A percentile compares a stretch with the other conserved stretches of the same genome.
phyloP scores from a whole-genome alignment of 2,329 filamentous ascomycete genomes.

The Paecilomyces sp. region DNA sequence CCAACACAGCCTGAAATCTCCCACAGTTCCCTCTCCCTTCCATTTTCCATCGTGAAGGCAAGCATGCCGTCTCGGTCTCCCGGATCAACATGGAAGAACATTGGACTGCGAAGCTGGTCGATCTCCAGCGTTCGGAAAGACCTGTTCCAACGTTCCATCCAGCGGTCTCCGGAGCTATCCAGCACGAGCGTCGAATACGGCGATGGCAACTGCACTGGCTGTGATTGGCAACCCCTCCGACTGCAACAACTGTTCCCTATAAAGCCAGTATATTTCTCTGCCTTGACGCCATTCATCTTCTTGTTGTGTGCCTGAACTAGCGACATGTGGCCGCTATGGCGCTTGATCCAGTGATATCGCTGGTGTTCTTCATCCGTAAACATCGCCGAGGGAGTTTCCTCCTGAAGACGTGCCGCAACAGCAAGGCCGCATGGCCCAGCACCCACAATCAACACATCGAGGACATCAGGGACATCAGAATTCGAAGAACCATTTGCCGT shows the following conservation, averaged over 20 bases:
- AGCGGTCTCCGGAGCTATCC: constrained; percentile 55
- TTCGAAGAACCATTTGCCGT: background rate
- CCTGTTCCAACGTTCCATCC: constrained; percentile 65
- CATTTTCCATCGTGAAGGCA: constrained; percentile 57
- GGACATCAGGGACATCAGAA: constrained; percentile 7
- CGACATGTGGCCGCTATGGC: constrained; percentile 54
- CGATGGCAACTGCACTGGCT: constrained; percentile 12
- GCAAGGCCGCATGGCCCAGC: constrained; percentile 70
- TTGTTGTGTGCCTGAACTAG: constrained; percentile 12
- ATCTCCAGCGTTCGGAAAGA: constrained; percentile 65
- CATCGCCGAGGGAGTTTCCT: constrained; percentile 66
- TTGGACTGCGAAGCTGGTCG: constrained; percentile 64
- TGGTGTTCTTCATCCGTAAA: constrained; percentile 80
- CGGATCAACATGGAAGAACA: constrained; percentile 79
- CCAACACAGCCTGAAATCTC: constrained; percentile 71
- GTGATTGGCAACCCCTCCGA: constrained; percentile 12
- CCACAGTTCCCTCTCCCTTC: constrained; percentile 55
- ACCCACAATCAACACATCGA: constrained; percentile 65
- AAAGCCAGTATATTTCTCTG: constrained; percentile 11
- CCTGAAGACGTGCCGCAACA: constrained; percentile 63
- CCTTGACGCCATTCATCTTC: constrained; percentile 21
- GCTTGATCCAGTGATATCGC: constrained; percentile 70
- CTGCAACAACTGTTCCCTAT: background rate
- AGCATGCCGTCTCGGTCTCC: constrained; percentile 66
- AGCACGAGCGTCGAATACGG: constrained; percentile 53